These are phyloP conservation scores for Aureobasidium musti DNA, from an alignment of 2,329 filamentous ascomycete species.

Conservation along the genomic window DNA sequence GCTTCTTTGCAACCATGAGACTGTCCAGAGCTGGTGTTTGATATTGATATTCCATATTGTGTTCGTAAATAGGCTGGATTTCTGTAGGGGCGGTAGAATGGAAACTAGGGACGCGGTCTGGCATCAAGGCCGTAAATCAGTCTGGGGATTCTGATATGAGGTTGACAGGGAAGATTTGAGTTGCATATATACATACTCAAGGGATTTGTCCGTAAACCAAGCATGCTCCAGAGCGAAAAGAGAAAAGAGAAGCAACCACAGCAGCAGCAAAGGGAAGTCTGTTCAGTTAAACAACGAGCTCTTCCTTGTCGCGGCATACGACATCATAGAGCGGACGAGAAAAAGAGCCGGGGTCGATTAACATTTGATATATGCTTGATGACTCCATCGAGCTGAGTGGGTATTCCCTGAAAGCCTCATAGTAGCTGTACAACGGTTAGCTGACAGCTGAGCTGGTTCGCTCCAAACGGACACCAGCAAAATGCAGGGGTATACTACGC, in stretches of 20 bases:
- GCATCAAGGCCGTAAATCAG: not conserved
- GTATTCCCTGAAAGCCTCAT: not conserved
- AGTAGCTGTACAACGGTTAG: conserved; percentile 17
- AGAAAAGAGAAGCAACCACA: conserved; percentile 12
- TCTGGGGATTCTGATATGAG: not conserved
- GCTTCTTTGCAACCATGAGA: conserved; percentile 18
- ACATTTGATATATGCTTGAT: conserved; percentile 13
- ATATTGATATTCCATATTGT: conserved; percentile 3
- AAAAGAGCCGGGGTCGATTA: not conserved
- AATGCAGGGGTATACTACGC: not conserved
- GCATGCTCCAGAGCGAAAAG: conserved; percentile 18
- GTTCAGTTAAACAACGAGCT: not conserved
- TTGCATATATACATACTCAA: not conserved
- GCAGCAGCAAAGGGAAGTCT: conserved; percentile 12
- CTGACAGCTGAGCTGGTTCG: not conserved
- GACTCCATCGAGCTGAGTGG: not conserved
- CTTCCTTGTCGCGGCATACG: conserved; percentile 21
- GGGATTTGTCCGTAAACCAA: conserved; percentile 21
- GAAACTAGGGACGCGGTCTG: conserved; percentile 18
- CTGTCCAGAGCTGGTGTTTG: not conserved
- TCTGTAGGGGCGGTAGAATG: not conserved
- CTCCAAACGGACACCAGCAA: not conserved
- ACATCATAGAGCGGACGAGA: not conserved
- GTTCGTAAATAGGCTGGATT: not conserved
- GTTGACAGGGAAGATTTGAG: not conserved